Evolutionary conservation across 73 alveolate genomes (phyloP).

Genomic region (Tetrahymena thermophila): DNA sequence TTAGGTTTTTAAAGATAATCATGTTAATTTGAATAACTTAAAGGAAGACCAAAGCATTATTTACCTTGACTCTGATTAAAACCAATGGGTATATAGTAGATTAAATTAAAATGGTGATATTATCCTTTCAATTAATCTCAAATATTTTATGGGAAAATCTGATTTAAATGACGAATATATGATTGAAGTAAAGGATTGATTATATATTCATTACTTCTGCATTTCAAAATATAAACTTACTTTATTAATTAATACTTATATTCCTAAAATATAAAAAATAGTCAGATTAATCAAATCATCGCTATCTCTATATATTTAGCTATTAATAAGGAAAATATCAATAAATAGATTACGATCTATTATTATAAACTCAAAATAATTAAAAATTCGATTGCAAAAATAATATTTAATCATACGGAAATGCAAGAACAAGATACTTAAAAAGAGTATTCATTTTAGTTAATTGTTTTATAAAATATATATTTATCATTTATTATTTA

Average conservation of each 20-base stretch:
- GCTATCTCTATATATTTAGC: background rate
- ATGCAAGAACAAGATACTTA: background rate
- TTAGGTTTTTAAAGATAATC: no score
- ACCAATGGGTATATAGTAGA: background rate
- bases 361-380: background rate
- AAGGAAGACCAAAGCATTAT: background rate
- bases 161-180: background rate
- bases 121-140: background rate
- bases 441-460: background rate
- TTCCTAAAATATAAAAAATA: background rate
- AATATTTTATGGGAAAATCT: background rate
- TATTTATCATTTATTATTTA: no score
- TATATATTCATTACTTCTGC: background rate
- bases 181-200: background rate
- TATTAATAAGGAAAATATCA: background rate
- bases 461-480: no score
- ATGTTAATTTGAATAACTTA: no score
- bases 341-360: background rate
- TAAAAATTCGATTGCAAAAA: background rate
- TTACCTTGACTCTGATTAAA: background rate
- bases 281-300: background rate
- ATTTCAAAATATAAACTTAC: no score
- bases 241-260: background rate
- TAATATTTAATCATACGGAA: background rate
- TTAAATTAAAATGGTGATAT: background rate